A percentile compares a stretch with the other conserved stretches of the same genome.
phyloP scores from a whole-genome alignment of 306 rosid species.

The Quercus alba region DNA sequence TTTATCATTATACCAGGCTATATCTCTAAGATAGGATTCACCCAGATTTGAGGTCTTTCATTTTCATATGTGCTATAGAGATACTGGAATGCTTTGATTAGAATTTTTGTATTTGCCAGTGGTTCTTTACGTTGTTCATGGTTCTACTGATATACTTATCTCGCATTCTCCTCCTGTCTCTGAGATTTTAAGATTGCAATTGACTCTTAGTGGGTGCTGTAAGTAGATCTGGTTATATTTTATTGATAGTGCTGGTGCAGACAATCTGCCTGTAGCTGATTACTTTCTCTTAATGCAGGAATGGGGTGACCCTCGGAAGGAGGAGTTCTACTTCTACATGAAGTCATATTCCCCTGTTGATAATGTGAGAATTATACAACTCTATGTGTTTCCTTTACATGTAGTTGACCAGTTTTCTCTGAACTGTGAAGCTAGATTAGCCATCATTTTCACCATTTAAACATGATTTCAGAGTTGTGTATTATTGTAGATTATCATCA shows the following conservation, averaged over 20 bases:
- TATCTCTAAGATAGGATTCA: background rate
- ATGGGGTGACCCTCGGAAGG: constrained; percentile 97
- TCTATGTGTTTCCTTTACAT: background rate
- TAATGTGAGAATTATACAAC: constrained; percentile 59
- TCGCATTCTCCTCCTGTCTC: background rate
- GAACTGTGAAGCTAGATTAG: background rate
- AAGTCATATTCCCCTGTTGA: constrained; percentile 97
- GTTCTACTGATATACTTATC: background rate
- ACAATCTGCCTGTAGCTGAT: background rate
- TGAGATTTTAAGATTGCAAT: background rate
- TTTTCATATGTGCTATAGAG: background rate
- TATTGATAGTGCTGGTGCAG: too few species aligned
- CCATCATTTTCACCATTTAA: too few species aligned
- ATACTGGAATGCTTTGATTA: background rate
- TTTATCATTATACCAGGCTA: background rate
- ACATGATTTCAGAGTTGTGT: constrained; percentile 13
- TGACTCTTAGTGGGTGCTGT: too few species aligned
- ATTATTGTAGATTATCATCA: background rate
- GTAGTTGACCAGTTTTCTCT: constrained; percentile 1
- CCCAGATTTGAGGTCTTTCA: background rate
- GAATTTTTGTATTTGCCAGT: background rate
- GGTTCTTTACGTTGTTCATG: background rate
- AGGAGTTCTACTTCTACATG: constrained; percentile 92
- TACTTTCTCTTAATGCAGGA: constrained; percentile 58
- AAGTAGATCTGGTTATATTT: too few species aligned